These are phyloP conservation scores for Boletellus sp. DNA, from an alignment of 1,284 basidiomycete genomes.

Conservation along the genomic window DNA sequence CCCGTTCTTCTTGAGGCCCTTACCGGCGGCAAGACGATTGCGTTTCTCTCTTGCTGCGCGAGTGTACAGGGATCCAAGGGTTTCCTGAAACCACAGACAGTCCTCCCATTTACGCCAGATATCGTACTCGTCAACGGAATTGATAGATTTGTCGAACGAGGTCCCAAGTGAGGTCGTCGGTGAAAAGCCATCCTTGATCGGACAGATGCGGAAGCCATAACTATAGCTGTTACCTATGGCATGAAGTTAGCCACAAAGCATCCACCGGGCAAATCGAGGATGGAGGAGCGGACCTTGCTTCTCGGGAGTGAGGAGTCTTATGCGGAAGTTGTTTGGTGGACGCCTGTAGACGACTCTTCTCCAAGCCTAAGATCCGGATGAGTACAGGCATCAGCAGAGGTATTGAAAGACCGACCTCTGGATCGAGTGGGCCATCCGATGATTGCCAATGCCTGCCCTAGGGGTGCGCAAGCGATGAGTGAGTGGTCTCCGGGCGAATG, in stretches of 20 bases:
- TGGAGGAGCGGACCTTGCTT: constrained; percentile 51
- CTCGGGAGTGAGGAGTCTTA: constrained; percentile 52
- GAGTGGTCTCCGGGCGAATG: neutral
- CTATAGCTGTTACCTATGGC: constrained; percentile 47
- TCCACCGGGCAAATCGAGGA: neutral
- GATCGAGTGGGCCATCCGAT: constrained; percentile 10
- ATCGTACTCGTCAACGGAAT: constrained; percentile 53
- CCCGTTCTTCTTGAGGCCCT: constrained; percentile 71
- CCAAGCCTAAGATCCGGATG: constrained; percentile 35
- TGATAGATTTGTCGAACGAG: constrained; percentile 19
- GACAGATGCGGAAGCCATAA: constrained; percentile 61
- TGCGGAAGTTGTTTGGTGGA: constrained; percentile 57
- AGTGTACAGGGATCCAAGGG: constrained; percentile 60
- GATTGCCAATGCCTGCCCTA: neutral
- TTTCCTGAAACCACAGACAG: constrained; percentile 69
- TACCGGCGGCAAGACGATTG: constrained; percentile 58
- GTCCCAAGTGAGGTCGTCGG: constrained; percentile 37
- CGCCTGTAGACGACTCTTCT: constrained; percentile 59
- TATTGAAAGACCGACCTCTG: constrained; percentile 23
- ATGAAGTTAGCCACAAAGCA: neutral
- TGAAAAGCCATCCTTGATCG: constrained; percentile 40
- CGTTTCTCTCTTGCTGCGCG: constrained; percentile 62
- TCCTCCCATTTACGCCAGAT: constrained; percentile 80
- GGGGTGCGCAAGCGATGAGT: neutral
- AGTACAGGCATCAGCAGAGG: neutral